Evolutionary conservation across 139 green algal species (phyloP).

Genomic region (Gonium pectorale): DNA sequence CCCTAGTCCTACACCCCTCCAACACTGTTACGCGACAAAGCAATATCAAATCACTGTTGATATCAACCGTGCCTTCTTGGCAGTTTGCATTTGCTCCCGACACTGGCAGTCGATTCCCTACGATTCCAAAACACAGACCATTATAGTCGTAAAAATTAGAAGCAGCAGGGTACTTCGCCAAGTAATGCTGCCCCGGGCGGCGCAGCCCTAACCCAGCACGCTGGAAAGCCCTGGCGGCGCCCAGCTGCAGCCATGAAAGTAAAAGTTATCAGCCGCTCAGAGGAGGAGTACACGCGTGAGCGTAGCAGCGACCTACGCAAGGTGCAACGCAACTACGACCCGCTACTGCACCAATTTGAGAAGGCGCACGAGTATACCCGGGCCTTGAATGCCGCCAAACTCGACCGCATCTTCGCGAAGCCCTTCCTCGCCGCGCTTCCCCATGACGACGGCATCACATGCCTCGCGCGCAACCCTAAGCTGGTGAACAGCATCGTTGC

Average conservation of each 20-base stretch:
- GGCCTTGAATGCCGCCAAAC: conserved; percentile 93
- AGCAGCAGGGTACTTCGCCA: too few species aligned
- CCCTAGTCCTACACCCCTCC: too few species aligned
- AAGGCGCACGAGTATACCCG: conserved; percentile 94
- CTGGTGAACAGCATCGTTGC: conserved; percentile 86
- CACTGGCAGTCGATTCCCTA: too few species aligned
- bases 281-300: conserved; percentile 87
- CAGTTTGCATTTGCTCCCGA: too few species aligned
- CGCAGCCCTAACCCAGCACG: too few species aligned
- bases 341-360: conserved; percentile 90
- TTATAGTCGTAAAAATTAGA: too few species aligned
- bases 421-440: conserved; percentile 92
- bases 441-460: conserved; percentile 93
- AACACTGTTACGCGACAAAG: too few species aligned
- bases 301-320: conserved; percentile 82
- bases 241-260: conserved; percentile 92
- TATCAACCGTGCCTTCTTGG: too few species aligned
- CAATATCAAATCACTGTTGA: too few species aligned
- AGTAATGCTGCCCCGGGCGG: too few species aligned
- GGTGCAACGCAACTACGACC: conserved; percentile 95
- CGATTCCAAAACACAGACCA: too few species aligned
- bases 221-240: too few species aligned
- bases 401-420: conserved; percentile 97
- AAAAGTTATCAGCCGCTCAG: conserved; percentile 90
- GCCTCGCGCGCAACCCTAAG: conserved; percentile 82